phyloP scores from a whole-genome alignment of 345 rosid genomes.

The Populus pruinosa region DNA sequence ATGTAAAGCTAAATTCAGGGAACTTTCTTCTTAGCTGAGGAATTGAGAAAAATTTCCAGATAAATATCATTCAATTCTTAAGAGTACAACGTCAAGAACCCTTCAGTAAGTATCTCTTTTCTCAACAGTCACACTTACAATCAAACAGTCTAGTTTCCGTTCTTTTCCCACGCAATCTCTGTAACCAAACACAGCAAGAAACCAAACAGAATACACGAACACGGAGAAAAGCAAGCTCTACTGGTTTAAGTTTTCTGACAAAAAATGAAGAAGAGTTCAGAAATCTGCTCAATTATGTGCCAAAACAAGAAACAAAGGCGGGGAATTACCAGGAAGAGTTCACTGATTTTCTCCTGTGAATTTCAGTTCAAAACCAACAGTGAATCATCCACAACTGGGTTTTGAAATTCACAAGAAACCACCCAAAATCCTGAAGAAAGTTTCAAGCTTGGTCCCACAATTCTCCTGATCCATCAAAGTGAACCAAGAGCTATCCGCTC shows the following conservation, averaged over 20 bases:
- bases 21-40: not conserved
- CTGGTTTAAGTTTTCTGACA: not conserved
- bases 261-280: not conserved
- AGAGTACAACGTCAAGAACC: not conserved
- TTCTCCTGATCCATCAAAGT: constrained; percentile 18
- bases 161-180: not conserved
- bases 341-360: constrained; percentile 15
- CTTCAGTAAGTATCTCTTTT: not conserved
- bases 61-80: not conserved
- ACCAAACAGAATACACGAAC: not conserved
- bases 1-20: not conserved
- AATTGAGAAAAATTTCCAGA: not conserved
- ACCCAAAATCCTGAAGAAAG: constrained; percentile 20
- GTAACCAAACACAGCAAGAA: not conserved
- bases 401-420: constrained; percentile 21
- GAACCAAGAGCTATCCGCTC: not conserved
- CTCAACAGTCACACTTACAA: not conserved
- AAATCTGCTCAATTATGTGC: not conserved
- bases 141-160: not conserved
- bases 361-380: constrained; percentile 17
- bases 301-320: constrained; percentile 13
- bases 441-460: constrained; percentile 13
- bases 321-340: constrained; percentile 36
- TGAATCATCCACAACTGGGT: constrained; percentile 27
- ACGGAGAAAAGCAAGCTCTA: not conserved